These are phyloP conservation scores for Boletus insuetus DNA, from an alignment of 768 basidiomycete species.

Conservation along the genomic window DNA sequence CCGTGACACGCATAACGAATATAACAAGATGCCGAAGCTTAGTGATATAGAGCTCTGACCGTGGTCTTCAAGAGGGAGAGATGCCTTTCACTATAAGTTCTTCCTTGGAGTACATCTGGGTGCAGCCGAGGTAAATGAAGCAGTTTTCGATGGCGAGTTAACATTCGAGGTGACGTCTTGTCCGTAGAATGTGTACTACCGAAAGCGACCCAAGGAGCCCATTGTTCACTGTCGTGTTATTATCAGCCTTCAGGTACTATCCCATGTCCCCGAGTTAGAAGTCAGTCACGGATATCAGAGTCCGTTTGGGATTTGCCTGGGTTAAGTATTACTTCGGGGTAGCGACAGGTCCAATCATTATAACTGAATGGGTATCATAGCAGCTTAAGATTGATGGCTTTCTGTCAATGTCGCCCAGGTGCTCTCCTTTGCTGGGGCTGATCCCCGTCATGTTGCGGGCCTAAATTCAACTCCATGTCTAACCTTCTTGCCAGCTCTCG, in stretches of 20 bases:
- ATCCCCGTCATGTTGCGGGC: conserved; percentile 10
- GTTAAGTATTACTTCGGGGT: too few relatives aligned
- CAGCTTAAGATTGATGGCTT: not conserved
- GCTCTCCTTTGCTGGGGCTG: conserved; percentile 3
- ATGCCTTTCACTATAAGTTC: too few relatives aligned
- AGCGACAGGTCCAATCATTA: not conserved
- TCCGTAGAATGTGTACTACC: not conserved
- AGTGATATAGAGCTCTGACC: not conserved
- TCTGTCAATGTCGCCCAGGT: not conserved
- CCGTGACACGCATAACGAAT: too few relatives aligned
- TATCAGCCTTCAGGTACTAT: not conserved
- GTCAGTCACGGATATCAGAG: too few relatives aligned
- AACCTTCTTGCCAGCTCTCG: conserved; percentile 48
- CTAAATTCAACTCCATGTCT: conserved; percentile 37
- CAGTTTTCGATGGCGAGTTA: not conserved
- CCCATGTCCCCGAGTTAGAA: not conserved
- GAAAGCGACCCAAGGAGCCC: conserved; percentile 1
- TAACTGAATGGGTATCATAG: not conserved
- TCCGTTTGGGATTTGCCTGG: too few relatives aligned
- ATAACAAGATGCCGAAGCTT: not conserved
- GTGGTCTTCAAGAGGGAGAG: not conserved
- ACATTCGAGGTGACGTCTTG: not conserved
- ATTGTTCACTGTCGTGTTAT: not conserved
- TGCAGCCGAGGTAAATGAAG: not conserved
- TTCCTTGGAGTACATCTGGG: conserved; percentile 7